Conservation (phyloP, 495 filamentous ascomycete genomes). For the Podospora comata region DNA sequence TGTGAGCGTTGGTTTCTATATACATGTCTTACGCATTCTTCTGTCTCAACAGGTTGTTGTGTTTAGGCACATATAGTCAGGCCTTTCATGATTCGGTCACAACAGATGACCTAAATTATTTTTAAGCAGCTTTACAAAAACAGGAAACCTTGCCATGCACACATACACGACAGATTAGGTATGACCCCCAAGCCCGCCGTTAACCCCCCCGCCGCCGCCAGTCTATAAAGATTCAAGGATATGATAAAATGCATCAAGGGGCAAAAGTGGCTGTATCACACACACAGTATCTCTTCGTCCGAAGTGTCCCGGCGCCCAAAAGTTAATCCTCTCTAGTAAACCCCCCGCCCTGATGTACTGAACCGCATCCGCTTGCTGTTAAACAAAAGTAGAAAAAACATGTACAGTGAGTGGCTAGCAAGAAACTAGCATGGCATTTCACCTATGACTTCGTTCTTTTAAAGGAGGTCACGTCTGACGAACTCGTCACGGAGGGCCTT, state of each 20-base stretch:
- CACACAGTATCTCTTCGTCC: not conserved
- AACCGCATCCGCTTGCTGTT: slow-evolving; percentile 12
- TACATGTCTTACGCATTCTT: too few relatives aligned
- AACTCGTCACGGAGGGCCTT: slow-evolving; percentile 94
- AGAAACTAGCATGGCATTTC: not conserved
- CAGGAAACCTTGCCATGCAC: not conserved
- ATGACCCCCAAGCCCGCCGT: slow-evolving; percentile 26
- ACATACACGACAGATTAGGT: slow-evolving; percentile 5
- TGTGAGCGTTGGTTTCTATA: not conserved
- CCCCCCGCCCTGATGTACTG: not conserved
- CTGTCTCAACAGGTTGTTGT: too few relatives aligned
- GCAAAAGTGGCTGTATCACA: slow-evolving; percentile 5
- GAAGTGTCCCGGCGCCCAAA: not conserved
- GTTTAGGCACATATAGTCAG: too few relatives aligned
- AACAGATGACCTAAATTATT: not conserved
- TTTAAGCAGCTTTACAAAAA: slow-evolving; percentile 8
- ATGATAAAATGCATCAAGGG: slow-evolving; percentile 22
- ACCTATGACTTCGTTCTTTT: slow-evolving; percentile 28
- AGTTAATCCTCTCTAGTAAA: not conserved
- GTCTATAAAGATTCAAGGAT: slow-evolving; percentile 29
- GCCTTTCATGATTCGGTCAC: not conserved
- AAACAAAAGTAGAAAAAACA: slow-evolving; percentile 20
- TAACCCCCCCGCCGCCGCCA: slow-evolving; percentile 21
- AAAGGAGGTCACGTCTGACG: slow-evolving; percentile 92
- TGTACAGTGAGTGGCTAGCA: slow-evolving; percentile 25